A percentile compares a stretch with the other conserved stretches of the same genome.
Evolutionary conservation across 345 rosid genomes (phyloP).

Genomic region (Eucalyptus lansdowneana): DNA sequence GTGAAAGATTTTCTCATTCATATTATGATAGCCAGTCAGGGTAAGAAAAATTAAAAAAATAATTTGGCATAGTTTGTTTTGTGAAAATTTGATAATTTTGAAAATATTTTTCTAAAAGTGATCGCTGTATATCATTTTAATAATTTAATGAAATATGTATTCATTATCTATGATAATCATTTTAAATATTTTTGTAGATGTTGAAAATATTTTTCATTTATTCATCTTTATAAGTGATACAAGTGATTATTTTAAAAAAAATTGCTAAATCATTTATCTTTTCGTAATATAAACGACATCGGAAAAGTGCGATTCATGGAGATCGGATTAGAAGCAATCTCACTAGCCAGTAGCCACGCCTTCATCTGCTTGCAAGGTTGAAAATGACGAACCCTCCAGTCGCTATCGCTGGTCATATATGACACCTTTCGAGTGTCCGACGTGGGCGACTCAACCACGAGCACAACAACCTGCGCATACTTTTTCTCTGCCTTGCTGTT

Average conservation of each 20-base stretch:
- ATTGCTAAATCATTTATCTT: not conserved
- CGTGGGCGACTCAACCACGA: not conserved
- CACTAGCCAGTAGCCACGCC: not conserved
- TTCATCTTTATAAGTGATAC: not conserved
- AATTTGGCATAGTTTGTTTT: not conserved
- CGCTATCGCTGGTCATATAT: not conserved
- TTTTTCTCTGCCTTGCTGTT: not conserved
- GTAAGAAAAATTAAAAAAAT: not conserved
- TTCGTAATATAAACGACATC: accelerated
- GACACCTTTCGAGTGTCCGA: not conserved
- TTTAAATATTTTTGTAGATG: not conserved
- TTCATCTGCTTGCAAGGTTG: not conserved
- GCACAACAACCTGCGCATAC: not conserved
- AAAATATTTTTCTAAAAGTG: not conserved
- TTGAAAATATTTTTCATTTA: not conserved
- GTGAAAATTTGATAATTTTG: not conserved
- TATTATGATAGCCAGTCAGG: accelerated
- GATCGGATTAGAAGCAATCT: not conserved
- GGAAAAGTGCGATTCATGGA: not conserved
- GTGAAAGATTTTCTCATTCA: not conserved
- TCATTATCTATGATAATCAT: accelerated
- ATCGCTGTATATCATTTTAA: not conserved
- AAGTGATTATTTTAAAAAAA: not conserved
- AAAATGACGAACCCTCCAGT: not conserved
- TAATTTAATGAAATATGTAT: not conserved